Percentiles rank a stretch among this genome's conserved stretches.
Evolutionary conservation across 164 flowering plant genomes (phyloP).

Genomic region (Euptelea pleiosperma): DNA sequence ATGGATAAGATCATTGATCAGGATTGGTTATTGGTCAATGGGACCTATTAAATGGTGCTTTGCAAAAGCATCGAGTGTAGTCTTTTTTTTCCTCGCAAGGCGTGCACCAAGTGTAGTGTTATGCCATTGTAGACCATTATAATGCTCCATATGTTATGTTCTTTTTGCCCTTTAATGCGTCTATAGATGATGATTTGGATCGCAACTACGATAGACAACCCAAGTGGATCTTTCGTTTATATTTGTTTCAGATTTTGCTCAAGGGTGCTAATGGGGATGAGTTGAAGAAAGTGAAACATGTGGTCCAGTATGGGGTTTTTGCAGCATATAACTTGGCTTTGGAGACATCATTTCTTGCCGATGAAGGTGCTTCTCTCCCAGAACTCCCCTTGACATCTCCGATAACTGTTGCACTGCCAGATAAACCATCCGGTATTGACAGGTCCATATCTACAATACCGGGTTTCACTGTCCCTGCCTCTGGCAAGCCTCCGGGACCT

Average conservation of each 20-base stretch:
- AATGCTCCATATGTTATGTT: neutral
- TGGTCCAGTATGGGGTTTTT: constrained; percentile 87
- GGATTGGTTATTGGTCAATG: neutral
- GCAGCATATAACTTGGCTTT: constrained; percentile 97
- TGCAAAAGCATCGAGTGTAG: too few relatives aligned
- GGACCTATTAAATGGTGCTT: neutral
- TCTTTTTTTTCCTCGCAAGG: too few relatives aligned
- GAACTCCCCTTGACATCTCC: constrained; percentile 73
- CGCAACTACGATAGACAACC: constrained; percentile 30
- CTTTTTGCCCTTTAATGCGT: constrained; percentile 12
- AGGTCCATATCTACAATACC: constrained; percentile 86
- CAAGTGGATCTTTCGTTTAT: neutral
- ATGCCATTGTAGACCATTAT: neutral
- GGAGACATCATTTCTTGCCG: constrained; percentile 98
- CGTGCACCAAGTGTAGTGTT: neutral
- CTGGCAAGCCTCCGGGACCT: constrained; percentile 35
- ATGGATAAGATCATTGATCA: neutral
- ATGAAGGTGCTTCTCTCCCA: constrained; percentile 94
- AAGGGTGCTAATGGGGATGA: constrained; percentile 89
- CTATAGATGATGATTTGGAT: neutral
- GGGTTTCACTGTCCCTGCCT: constrained; percentile 49
- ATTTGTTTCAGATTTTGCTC: constrained; percentile 62
- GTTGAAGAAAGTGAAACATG: constrained; percentile 93
- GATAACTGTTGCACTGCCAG: constrained; percentile 80
- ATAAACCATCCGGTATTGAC: constrained; percentile 60